Evolutionary conservation across 2,329 filamentous ascomycete genomes (phyloP).

Genomic region (Corniculantispora saksenae): DNA sequence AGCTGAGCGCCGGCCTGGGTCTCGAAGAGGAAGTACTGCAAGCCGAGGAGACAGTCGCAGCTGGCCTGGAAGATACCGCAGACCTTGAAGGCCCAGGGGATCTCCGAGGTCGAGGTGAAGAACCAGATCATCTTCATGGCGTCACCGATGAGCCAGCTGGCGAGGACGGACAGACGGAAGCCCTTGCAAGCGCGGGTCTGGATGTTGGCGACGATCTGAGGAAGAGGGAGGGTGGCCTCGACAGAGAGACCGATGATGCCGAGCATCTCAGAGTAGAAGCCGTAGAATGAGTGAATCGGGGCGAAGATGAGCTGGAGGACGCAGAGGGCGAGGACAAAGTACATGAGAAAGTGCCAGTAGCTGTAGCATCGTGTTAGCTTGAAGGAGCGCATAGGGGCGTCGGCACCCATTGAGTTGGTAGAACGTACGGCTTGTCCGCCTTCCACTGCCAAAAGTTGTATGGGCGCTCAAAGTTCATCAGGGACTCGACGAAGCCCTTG

Average conservation of each 20-base stretch:
- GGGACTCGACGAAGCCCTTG: slow-evolving; percentile 22
- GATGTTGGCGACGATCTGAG: slow-evolving; percentile 74
- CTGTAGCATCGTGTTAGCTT: slow-evolving; percentile 36
- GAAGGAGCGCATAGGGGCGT: slow-evolving; percentile 1
- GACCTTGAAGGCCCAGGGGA: slow-evolving; percentile 78
- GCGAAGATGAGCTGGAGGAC: slow-evolving; percentile 68
- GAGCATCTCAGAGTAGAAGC: slow-evolving; percentile 65
- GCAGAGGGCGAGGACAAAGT: slow-evolving; percentile 62
- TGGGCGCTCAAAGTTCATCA: slow-evolving; percentile 53
- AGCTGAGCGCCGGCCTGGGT: slow-evolving; percentile 18
- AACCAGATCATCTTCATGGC: slow-evolving; percentile 89
- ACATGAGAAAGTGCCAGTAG: slow-evolving; percentile 78
- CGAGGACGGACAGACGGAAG: slow-evolving; percentile 73
- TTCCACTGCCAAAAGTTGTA: slow-evolving; percentile 86
- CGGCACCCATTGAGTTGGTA: not conserved
- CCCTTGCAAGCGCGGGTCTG: slow-evolving; percentile 71
- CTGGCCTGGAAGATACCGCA: slow-evolving; percentile 79
- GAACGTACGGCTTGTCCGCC: slow-evolving; percentile 62
- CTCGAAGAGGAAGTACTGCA: slow-evolving; percentile 72
- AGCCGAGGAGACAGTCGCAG: slow-evolving; percentile 73
- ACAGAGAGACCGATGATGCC: slow-evolving; percentile 76
- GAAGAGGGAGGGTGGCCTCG: slow-evolving; percentile 79
- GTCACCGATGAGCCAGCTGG: slow-evolving; percentile 78
- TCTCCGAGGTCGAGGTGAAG: slow-evolving; percentile 67
- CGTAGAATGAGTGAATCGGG: slow-evolving; percentile 57